phyloP scores from a whole-genome alignment of 306 rosid species.

The Abrus precatorius region DNA sequence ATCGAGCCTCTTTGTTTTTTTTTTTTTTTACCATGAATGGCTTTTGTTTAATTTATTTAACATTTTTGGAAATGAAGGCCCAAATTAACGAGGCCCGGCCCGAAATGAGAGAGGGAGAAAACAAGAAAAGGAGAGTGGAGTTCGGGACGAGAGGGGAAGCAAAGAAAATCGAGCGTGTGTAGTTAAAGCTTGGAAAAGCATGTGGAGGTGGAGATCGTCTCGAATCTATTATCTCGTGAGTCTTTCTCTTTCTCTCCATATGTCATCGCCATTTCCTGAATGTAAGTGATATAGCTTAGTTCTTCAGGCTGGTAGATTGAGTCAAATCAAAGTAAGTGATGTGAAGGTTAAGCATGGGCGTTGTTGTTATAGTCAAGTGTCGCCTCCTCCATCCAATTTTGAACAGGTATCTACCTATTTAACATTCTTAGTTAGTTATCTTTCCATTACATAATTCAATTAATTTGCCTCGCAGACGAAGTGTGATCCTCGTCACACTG shows the following conservation, averaged over 20 bases:
- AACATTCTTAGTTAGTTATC: not conserved
- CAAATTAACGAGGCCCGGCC: no score
- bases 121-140: no score
- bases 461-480: slow-evolving; percentile 15
- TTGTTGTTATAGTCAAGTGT: slow-evolving; percentile 35
- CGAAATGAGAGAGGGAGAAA: no score
- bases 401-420: slow-evolving; percentile 16
- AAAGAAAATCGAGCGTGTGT: no score
- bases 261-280: not conserved
- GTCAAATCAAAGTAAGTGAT: slow-evolving; percentile 3
- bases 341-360: not conserved
- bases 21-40: no score
- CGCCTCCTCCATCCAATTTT: slow-evolving; percentile 16
- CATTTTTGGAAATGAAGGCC: no score
- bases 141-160: no score
- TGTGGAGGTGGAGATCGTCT: slow-evolving; percentile 55
- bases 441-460: not conserved
- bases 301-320: slow-evolving; percentile 47
- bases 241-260: slow-evolving; percentile 6
- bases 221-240: slow-evolving; percentile 52
- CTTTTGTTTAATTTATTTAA: no score
- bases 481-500: not conserved
- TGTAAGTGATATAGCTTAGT: not conserved
- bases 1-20: no score
- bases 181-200: not conserved